A percentile compares a stretch with the other conserved stretches of the same genome.
phyloP scores from a whole-genome alignment of 306 rosid genomes.

The Malus sieversii region DNA sequence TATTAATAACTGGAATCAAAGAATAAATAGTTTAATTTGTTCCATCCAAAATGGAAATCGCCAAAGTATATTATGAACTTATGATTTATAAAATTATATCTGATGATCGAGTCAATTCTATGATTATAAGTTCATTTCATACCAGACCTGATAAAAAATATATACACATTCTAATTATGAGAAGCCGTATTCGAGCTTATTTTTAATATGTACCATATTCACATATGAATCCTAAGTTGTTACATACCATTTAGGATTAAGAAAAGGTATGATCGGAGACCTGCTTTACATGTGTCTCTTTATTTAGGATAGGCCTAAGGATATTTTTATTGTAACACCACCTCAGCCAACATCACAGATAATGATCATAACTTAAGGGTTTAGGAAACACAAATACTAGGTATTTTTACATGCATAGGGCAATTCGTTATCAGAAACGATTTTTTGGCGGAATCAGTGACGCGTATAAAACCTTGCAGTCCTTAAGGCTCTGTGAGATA shows the following conservation, averaged over 20 bases:
- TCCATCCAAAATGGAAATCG: no score
- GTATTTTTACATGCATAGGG: background rate
- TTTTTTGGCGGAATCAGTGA: background rate
- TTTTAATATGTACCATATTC: no score
- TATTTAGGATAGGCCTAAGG: background rate
- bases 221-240: background rate
- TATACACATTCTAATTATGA: no score
- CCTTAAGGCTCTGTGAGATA: constrained; percentile 2
- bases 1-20: no score
- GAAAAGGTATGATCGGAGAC: no score
- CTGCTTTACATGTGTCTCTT: background rate
- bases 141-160: no score
- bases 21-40: no score
- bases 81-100: no score
- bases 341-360: background rate
- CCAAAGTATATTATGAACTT: no score
- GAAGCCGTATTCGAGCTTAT: no score
- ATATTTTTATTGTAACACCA: background rate
- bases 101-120: no score
- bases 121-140: background rate
- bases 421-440: background rate
- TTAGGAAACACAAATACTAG: background rate
- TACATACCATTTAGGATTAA: background rate
- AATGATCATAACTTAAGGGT: background rate
- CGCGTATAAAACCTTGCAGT: background rate